phyloP scores from a whole-genome alignment of 2,329 filamentous ascomycete genomes.

The Pestalotiopsis sp. region DNA sequence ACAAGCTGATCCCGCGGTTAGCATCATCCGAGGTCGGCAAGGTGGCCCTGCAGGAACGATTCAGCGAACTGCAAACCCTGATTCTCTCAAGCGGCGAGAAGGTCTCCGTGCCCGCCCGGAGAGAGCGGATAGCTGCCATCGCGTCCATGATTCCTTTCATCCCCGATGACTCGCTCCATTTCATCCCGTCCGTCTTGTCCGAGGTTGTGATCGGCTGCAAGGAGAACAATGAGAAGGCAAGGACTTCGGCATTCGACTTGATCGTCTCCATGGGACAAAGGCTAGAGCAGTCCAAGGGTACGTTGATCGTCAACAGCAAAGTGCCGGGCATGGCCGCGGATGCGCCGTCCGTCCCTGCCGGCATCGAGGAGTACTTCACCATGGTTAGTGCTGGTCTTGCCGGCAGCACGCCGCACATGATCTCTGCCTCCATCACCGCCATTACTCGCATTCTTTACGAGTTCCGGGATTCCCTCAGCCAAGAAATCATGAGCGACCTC shows the following conservation, averaged over 20 bases:
- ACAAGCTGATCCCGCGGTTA: slow-evolving; percentile 93
- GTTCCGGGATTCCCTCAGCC: slow-evolving; percentile 72
- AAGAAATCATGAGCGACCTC: slow-evolving; percentile 75
- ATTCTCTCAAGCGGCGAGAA: slow-evolving; percentile 80
- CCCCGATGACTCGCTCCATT: slow-evolving; percentile 78
- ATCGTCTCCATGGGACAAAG: slow-evolving; percentile 86
- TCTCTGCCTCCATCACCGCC: slow-evolving; percentile 94
- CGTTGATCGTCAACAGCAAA: slow-evolving; percentile 80
- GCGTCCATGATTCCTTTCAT: slow-evolving; percentile 78
- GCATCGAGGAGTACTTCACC: slow-evolving; percentile 92
- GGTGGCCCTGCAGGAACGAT: slow-evolving; percentile 75
- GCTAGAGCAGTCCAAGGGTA: slow-evolving; percentile 67
- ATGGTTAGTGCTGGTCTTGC: slow-evolving; percentile 97
- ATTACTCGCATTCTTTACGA: slow-evolving; percentile 92
- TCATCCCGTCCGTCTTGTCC: slow-evolving; percentile 87
- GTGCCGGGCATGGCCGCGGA: slow-evolving; percentile 85
- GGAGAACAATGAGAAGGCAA: slow-evolving; percentile 93
- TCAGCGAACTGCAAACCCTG: slow-evolving; percentile 77
- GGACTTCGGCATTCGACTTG: slow-evolving; percentile 86
- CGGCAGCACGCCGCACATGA: slow-evolving; percentile 93
- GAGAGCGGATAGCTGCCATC: slow-evolving; percentile 84
- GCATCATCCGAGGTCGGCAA: slow-evolving; percentile 78
- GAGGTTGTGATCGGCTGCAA: slow-evolving; percentile 97
- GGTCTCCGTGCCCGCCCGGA: slow-evolving; percentile 80
- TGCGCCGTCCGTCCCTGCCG: slow-evolving; percentile 75